Evolutionary conservation across 352 stramenopile species (phyloP), one percentile per base, ranked within the genome.

Genomic region (Phytophthora fragariae): DNA sequence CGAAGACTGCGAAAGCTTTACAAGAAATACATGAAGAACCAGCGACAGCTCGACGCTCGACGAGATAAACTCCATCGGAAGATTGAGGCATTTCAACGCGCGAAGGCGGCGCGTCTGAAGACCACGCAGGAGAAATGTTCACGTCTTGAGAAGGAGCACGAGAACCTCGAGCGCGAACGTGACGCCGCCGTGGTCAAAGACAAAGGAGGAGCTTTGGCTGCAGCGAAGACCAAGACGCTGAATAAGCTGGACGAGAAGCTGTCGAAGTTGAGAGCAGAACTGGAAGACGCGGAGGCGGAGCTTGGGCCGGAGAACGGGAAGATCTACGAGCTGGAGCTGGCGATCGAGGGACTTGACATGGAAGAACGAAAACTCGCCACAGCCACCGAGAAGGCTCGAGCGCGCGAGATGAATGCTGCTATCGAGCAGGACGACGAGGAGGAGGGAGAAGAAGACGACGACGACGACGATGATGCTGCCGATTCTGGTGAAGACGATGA

Each of bases 1-100:
- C 35, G 72, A 81, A 75, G 77, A 7, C 65, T 90, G 14, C 73
- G 75, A n/a, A 86, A 85, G 59, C 50, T 93, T 5, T 64, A 77
- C 4, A 33, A 69, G 2, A 74, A 74, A 31, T 68, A 83, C 29
- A 68, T 75, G 12, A 84, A 85, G 54, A 50, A 72, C 1, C 73
- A 68, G 12, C 52, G 50, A 0, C 57, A 57, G 0, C 62, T 89
- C 21, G 74, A 69, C 10, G 65, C 69, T 19, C 79, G 83, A 15
- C 74, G 74, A 10, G 60, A 73, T 4, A 78, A 82, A 44, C 67
- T 89, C 10, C 59, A 62, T 19, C 66, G 59, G 5, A 85, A 85
- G 55, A 57, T 86, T 6, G 76, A 76, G n/a, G 79, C 78, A 1
- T 80, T 90, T 3, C 56, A 71, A 31, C 77, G 74, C n/a, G 71